Evolutionary conservation across 495 filamentous ascomycete species (phyloP).

Genomic region (Tirmania nivea): DNA sequence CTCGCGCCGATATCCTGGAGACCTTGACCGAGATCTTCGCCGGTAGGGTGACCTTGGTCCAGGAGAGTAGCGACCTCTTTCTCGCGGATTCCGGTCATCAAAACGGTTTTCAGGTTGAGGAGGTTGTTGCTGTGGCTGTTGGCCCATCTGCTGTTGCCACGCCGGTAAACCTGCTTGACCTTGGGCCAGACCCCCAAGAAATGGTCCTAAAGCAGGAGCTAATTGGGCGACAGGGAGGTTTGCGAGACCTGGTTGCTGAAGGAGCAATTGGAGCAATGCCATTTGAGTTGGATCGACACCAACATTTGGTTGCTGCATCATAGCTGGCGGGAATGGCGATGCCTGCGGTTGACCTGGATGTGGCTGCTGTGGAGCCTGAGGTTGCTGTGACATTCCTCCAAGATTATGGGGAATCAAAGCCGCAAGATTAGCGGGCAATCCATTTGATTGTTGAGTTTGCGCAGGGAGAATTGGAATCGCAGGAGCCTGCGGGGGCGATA

Average conservation of each 20-base stretch:
- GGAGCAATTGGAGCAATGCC: slow-evolving; percentile 36
- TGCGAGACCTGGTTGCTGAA: slow-evolving; percentile 13
- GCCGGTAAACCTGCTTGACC: slow-evolving; percentile 8
- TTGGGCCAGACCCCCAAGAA: slow-evolving; percentile 10
- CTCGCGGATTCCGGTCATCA: slow-evolving; percentile 11
- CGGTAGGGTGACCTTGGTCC: slow-evolving; percentile 28
- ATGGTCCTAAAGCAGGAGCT: slow-evolving; percentile 11
- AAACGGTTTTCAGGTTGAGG: slow-evolving; percentile 6
- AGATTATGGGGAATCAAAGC: neutral
- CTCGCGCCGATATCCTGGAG: slow-evolving; percentile 45
- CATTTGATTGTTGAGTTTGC: neutral
- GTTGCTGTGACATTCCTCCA: neutral
- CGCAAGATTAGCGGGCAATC: neutral
- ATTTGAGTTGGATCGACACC: slow-evolving; percentile 25
- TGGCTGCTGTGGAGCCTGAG: neutral
- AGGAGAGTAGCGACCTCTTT: slow-evolving; percentile 16
- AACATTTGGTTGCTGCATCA: neutral
- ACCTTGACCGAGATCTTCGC: slow-evolving; percentile 49
- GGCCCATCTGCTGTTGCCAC: slow-evolving; percentile 3
- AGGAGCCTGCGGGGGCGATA: slow-evolving; percentile 4
- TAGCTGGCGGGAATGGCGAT: neutral
- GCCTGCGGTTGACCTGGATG: neutral
- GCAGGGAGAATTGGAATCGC: neutral
- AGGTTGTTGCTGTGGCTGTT: slow-evolving; percentile 8
- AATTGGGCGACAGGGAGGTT: slow-evolving; percentile 10